Base-by-base conservation (phyloP, 192 early-diverging fungal genomes). In the Neocallimastix lanati region DNA sequence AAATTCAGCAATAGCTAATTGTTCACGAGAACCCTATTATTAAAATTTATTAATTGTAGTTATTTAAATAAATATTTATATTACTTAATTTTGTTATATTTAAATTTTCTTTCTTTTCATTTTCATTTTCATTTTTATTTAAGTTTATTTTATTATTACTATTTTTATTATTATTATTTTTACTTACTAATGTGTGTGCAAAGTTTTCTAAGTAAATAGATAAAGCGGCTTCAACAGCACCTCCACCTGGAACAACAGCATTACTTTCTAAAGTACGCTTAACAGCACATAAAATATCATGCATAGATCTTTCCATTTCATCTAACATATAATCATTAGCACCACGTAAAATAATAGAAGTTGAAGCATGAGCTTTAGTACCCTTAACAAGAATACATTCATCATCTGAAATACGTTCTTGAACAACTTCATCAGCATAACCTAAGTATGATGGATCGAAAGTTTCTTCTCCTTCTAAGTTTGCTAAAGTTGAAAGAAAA, bases 251-350 rank as follows among this genome's bases (percentile, higher is more conserved):
- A 40, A 99, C 98, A 33, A 98, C 95, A 30, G 91, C 90, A 58
- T 95, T 94, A 79, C 93, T 94, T 85, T 99, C 98, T 77, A 99
- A 86, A 12, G 96, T 97, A 29, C 98, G 89, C 91, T 98, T 98
- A 77, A 99, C 96, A 21, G 95, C 95, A 82, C 94, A 96, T 81
- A 99, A 82, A 58, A 92, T 88, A 87, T 99, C 98, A 82, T 99
- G 98, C 80, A 99, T 82, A 28, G 95, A 93, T 77, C 98, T 90
- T 85, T 99, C 98, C 96, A 99, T 98, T 87, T 99, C 98, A 80
- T 99, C 98, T 77, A 99, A 87, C 96, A 98, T 97, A 82, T 93
- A 99, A 83, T 99, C 98, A 85, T 98, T 99, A 77, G 98, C 96
- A 30, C 98, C 98, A 81, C 98, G 96, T 83, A 99, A 89, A 81